Percentiles rank a stretch among this genome's conserved stretches.
Evolutionary conservation across 768 basidiomycete genomes (phyloP).

Genomic region (Porpolomopsis calyptriformis): DNA sequence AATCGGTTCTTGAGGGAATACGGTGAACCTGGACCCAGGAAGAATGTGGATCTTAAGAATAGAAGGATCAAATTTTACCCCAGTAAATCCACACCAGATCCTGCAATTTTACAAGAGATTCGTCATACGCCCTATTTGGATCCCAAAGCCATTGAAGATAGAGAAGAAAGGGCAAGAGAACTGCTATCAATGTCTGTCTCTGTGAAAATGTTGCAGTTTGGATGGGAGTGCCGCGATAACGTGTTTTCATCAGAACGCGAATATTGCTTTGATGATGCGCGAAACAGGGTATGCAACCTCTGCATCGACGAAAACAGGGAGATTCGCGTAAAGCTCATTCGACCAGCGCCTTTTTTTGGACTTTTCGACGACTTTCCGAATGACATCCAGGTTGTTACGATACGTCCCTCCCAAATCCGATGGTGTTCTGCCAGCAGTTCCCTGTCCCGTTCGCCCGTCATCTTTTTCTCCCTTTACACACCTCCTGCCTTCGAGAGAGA

Average conservation of each 20-base stretch:
- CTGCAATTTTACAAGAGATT: conserved; percentile 30
- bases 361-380: too few relatives aligned
- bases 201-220: conserved; percentile 40
- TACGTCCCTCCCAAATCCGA: conserved; percentile 35
- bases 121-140: conserved; percentile 31
- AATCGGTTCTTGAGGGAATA: conserved; percentile 33
- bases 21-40: conserved; percentile 15
- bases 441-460: conserved; percentile 20
- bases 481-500: conserved; percentile 31
- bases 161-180: conserved; percentile 20
- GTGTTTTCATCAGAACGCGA: conserved; percentile 53
- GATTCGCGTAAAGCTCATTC: conserved; percentile 28
- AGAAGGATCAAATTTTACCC: conserved; percentile 23
- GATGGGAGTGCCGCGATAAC: conserved; percentile 51
- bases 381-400: conserved; percentile 28
- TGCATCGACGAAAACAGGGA: conserved; percentile 36
- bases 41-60: conserved; percentile 20
- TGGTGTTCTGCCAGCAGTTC: conserved; percentile 28
- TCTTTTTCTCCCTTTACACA: conserved; percentile 33
- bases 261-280: conserved; percentile 13
- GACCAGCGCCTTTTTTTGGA: too few relatives aligned
- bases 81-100: conserved; percentile 20
- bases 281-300: conserved; percentile 18
- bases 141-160: conserved; percentile 25
- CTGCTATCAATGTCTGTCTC: conserved; percentile 21